phyloP scores from a whole-genome alignment of 768 basidiomycete genomes.

The Lentinula sp. region DNA sequence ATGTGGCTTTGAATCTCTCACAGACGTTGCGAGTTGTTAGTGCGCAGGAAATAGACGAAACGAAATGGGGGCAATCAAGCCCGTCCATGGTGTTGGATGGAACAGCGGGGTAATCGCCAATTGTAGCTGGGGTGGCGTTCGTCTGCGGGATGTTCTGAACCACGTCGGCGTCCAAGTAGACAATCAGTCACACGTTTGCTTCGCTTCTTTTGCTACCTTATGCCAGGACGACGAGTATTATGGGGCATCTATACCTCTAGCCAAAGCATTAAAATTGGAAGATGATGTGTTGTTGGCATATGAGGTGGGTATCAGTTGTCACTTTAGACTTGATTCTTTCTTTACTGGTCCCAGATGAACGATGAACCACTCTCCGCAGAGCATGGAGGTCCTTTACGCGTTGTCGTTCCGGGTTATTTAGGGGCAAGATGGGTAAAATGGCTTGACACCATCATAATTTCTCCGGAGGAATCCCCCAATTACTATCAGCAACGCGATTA shows the following conservation, averaged over 20 bases:
- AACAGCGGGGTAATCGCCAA: conserved; percentile 67
- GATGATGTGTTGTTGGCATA: conserved; percentile 57
- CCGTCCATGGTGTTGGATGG: conserved; percentile 59
- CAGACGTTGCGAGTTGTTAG: conserved; percentile 11
- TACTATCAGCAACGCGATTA: conserved; percentile 74
- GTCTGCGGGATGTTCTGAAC: conserved; percentile 50
- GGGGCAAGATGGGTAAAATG: conserved; percentile 78
- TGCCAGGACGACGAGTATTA: conserved; percentile 61
- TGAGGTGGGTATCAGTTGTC: conserved; percentile 31
- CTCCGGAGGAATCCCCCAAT: conserved; percentile 51
- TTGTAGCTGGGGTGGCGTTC: conserved; percentile 59
- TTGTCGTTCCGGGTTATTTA: conserved; percentile 60
- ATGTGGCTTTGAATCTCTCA: conserved; percentile 5
- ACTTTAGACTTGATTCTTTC: neutral
- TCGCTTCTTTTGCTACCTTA: conserved; percentile 51
- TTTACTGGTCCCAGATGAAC: conserved; percentile 49
- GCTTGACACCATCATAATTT: conserved; percentile 56
- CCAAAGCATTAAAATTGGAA: conserved; percentile 38
- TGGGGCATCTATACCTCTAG: conserved; percentile 56
- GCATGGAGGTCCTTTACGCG: conserved; percentile 62
- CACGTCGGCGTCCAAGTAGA: conserved; percentile 30
- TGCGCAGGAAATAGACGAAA: conserved; percentile 66
- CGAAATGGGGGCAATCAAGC: conserved; percentile 55
- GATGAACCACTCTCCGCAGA: conserved; percentile 48
- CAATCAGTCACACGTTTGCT: conserved; percentile 44